These are phyloP conservation scores for Mycena belliarum DNA, from an alignment of 768 basidiomycete species.

Conservation along the genomic window DNA sequence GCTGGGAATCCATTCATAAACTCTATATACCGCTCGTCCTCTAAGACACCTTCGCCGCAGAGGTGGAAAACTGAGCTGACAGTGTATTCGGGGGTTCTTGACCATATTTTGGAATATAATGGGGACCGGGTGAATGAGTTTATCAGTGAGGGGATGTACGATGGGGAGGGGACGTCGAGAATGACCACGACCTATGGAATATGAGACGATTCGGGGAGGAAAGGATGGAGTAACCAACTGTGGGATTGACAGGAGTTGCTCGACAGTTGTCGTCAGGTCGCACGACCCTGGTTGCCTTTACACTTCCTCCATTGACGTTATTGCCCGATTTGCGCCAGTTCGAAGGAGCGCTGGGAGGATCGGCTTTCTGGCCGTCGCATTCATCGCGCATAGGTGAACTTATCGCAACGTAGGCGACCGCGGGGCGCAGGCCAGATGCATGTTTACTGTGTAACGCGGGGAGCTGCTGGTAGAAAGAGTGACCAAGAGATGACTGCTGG, in stretches of 20 bases:
- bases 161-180: conserved; percentile 67
- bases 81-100: conserved; percentile 40
- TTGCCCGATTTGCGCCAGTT: no score
- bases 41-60: conserved; percentile 68
- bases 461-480: no score
- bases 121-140: conserved; percentile 45
- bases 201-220: neutral
- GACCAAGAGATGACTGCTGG: no score
- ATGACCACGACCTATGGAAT: conserved; percentile 56
- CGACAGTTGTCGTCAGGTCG: conserved; percentile 2
- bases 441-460: no score
- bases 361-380: no score
- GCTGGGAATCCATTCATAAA: conserved; percentile 72
- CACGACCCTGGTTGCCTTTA: no score
- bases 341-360: no score
- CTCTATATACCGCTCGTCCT: conserved; percentile 63
- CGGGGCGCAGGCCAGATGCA: no score
- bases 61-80: conserved; percentile 70
- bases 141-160: conserved; percentile 53
- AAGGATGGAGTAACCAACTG: conserved; percentile 31
- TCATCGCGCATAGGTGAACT: no score
- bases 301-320: no score
- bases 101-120: conserved; percentile 50
- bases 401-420: no score
- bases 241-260: conserved; percentile 37